A percentile compares a stretch with the other conserved stretches of the same genome.
Conservation (phyloP, 306 rosid species). For the Datisca glomerata region DNA sequence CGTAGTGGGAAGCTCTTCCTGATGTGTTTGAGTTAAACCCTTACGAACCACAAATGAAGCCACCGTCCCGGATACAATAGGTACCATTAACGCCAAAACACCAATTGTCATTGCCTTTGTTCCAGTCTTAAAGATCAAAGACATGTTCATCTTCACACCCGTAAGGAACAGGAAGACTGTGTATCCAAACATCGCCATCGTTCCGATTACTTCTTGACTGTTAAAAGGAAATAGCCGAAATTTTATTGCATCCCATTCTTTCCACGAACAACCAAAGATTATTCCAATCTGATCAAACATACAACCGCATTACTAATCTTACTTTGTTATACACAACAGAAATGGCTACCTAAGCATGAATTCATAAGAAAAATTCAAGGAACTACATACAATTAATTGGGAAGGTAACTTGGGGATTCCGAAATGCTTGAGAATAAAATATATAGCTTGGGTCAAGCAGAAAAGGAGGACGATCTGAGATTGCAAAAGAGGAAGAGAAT, state of each 20-base stretch:
- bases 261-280: slow-evolving; percentile 19
- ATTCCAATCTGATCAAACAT: slow-evolving; percentile 31
- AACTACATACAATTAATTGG: slow-evolving; percentile 40
- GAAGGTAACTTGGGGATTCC: slow-evolving; percentile 32
- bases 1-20: background rate
- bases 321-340: background rate
- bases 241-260: background rate
- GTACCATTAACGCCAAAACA: slow-evolving; percentile 5
- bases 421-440: slow-evolving; percentile 27
- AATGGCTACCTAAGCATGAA: background rate
- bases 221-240: slow-evolving; percentile 18
- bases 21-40: background rate
- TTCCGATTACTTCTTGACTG: slow-evolving; percentile 25
- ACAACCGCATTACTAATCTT: background rate
- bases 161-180: slow-evolving; percentile 23
- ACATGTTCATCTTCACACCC: slow-evolving; percentile 48
- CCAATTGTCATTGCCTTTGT: slow-evolving; percentile 25
- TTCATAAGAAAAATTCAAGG: background rate
- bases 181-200: slow-evolving; percentile 25
- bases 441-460: slow-evolving; percentile 10
- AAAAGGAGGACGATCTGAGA: slow-evolving; percentile 35
- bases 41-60: background rate
- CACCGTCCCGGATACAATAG: background rate
- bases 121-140: slow-evolving; percentile 32
- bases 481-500: slow-evolving; percentile 26